phyloP scores from a whole-genome alignment of 2,329 filamentous ascomycete species.

The Alternaria brassicicola region DNA sequence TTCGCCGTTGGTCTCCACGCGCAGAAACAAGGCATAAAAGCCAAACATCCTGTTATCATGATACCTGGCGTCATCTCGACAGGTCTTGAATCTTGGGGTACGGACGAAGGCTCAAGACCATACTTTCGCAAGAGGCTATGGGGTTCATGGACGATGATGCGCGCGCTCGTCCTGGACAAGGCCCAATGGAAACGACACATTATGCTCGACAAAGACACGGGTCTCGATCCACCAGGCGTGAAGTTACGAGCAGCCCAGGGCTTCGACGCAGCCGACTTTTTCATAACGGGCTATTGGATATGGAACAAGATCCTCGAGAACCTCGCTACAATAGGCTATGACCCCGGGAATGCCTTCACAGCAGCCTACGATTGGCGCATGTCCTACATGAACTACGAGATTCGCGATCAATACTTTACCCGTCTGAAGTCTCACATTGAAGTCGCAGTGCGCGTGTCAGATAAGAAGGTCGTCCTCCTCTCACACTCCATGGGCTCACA shows the following conservation, averaged over 20 bases:
- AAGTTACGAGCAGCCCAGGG: constrained; percentile 94
- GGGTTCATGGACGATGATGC: constrained; percentile 99
- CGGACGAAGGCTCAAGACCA: constrained; percentile 78
- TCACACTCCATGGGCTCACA: constrained; percentile 99
- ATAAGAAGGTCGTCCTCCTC: constrained; percentile 81
- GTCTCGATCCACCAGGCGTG: constrained; percentile 85
- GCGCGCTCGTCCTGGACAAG: constrained; percentile 89
- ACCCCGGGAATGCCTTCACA: constrained; percentile 76
- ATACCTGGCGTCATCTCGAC: constrained; percentile 97
- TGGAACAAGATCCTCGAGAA: constrained; percentile 99
- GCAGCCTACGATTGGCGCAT: constrained; percentile 90
- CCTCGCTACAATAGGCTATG: constrained; percentile 92
- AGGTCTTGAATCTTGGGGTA: constrained; percentile 95
- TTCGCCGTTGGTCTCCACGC: constrained; percentile 90
- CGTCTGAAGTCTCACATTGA: constrained; percentile 90
- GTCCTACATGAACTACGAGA: constrained; percentile 86
- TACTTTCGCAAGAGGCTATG: constrained; percentile 95
- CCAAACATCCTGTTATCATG: constrained; percentile 92
- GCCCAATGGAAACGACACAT: constrained; percentile 94
- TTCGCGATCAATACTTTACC: constrained; percentile 91
- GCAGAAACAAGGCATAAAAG: constrained; percentile 77
- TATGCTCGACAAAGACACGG: constrained; percentile 92
- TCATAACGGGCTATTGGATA: constrained; percentile 91
- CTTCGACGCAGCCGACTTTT: constrained; percentile 97
- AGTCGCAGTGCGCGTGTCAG: constrained; percentile 72